phyloP scores from a whole-genome alignment of 2,329 filamentous ascomycete genomes.

The Neocatenulostroma microsporum region DNA sequence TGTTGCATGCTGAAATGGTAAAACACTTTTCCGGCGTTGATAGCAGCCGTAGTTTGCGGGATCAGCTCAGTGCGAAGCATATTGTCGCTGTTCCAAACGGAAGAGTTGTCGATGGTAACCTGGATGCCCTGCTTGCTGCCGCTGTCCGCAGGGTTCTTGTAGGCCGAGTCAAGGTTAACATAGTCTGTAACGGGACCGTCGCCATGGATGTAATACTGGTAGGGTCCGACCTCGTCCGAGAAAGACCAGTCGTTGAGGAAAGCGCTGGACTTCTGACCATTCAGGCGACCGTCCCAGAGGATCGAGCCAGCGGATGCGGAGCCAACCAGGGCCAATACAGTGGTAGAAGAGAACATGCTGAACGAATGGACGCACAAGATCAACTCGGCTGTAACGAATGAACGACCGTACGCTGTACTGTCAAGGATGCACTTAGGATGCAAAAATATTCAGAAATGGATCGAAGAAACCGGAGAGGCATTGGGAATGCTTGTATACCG shows the following conservation, averaged over 20 bases:
- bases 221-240: conserved; percentile 60
- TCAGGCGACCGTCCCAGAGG: conserved; percentile 61
- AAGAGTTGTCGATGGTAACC: conserved; percentile 56
- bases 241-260: conserved; percentile 52
- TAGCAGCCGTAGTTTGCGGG: conserved; percentile 58
- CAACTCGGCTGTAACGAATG: conserved; percentile 11
- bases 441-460: no score
- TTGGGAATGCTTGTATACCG: conserved; percentile 5
- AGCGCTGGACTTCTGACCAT: conserved; percentile 46
- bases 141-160: conserved; percentile 59
- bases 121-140: conserved; percentile 57
- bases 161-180: conserved; percentile 52
- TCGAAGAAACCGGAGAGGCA: no score
- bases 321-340: conserved; percentile 17
- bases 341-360: conserved; percentile 15
- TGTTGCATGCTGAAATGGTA: conserved; percentile 66
- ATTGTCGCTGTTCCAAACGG: conserved; percentile 63
- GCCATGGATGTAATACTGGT: conserved; percentile 72
- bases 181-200: conserved; percentile 49
- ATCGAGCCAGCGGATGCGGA: conserved; percentile 37
- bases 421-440: neutral
- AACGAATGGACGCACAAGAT: conserved; percentile 15
- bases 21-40: conserved; percentile 59
- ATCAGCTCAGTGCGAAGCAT: conserved; percentile 71
- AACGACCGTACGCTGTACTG: conserved; percentile 2